Base-by-base conservation (phyloP, 2,329 filamentous ascomycete species). In the Ceratocystis harringtonii region DNA sequence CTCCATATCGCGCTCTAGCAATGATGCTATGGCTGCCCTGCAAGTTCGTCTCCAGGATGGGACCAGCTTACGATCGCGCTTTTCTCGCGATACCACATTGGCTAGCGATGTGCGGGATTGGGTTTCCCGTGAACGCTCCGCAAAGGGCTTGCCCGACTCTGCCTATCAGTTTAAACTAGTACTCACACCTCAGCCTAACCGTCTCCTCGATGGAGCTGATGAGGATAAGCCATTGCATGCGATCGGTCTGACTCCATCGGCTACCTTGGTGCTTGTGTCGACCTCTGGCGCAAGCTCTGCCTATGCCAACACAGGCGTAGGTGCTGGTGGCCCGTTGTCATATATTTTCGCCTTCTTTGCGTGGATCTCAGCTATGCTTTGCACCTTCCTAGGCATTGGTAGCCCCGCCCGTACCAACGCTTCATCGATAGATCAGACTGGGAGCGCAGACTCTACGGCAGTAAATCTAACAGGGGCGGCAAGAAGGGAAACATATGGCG, bases 1-100 rank as follows among this genome's bases (percentile, higher is more conserved):
- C 50, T 74, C 70, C 69, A 61, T 72, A 15, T 70, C 72, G 0
- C 72, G 71, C 6, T 57, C 71, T 70, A 4, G 72, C 7, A 65
- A 62, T 43, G 45, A 73, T 5, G 71, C 71, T 17, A 73, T 73
- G 70, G 73, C 76, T 0, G 82, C 86, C 19, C 77, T 96, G 0
- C 90, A 94, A 71, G 83, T 96, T 19, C 84, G 92, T 6, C 78
- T 96, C 0, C 88, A 95, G 66, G 90, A 96, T 72, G 92, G 92
- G 8, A 86, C 85, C 10, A 91, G 85, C 1, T 82, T 96, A 19
- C 84, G 90, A 50, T 81, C 80, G 2, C 84, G 82, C 19, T 95
- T 96, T 73, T 77, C 83, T 10, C 83, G 84, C 25, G 76, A 77
- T 1, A 78, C 82, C 5, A 88, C 81, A 0, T 79, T 96, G 2